Base-by-base conservation (phyloP, 2,329 filamentous ascomycete genomes). In the Fusarium fracticaudum region DNA sequence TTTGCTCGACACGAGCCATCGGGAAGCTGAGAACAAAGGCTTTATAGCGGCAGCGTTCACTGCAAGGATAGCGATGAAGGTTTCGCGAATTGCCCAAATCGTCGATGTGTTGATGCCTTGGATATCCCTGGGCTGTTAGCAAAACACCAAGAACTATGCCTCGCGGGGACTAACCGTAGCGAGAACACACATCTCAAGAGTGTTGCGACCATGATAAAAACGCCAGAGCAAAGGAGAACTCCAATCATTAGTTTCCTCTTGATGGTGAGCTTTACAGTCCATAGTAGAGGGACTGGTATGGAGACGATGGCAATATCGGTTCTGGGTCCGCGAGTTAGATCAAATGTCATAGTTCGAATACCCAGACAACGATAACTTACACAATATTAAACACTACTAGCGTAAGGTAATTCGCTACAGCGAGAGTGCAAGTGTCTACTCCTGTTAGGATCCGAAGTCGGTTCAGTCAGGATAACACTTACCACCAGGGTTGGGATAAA, bases 1-100 rank as follows among this genome's bases (percentile, higher is more conserved):
- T 29, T 81, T 79, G 63, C 79, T 79, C n/a, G 80, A 79, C 15
- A 76, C 76, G 60, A 83, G 76, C 81, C 81, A 83, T 35, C 76
- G 75, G 20, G 74, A 72, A 13, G 73, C 75, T 8, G 79, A 81
- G 77, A 85, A 84, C 20, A 84, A 75, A 6, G 83, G 83, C 38
- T 83, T 84, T 66, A 85, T 84, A 26, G 79, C 79, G 5, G 84
- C 81, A n/a, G 81, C 79, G 63, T 84, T 85, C 57, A 84, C 82
- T 51, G 82, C 83, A 41, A 86, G 80, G 55, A 85, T 83, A n/a
- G 79, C 84, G 38, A 85, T 81, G 47, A 86, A 85, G 6, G 83
- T 84, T 74, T 86, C 85, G 50, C 85, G 80, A 22, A 84, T 84
- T 18, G 82, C 83, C 84, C 84, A 85, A 26, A 85, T 83, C 1